These are phyloP conservation scores for Parsonsia alboflavescens DNA, from an alignment of 257 asterid species.

Conservation along the genomic window DNA sequence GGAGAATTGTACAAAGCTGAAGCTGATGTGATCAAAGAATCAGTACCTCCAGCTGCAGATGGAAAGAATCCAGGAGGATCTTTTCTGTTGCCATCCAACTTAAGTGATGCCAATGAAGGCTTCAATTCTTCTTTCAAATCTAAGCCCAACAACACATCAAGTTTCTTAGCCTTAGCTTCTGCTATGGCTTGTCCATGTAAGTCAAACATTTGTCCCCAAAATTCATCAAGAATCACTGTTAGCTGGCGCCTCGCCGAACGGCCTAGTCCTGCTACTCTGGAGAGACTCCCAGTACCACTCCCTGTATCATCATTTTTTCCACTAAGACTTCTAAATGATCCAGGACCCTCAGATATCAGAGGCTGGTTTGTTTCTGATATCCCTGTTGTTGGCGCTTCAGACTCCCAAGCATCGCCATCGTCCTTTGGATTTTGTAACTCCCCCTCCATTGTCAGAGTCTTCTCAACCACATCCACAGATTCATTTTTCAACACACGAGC, in stretches of 20 bases:
- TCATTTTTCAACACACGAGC: conserved; percentile 24
- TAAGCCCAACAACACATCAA: conserved; percentile 62
- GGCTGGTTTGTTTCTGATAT: conserved; percentile 44
- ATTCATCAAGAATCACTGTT: conserved; percentile 62
- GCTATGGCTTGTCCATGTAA: conserved; percentile 62
- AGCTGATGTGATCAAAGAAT: conserved; percentile 31
- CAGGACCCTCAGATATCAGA: conserved; percentile 63
- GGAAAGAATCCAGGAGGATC: conserved; percentile 51
- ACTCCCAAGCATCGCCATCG: conserved; percentile 54
- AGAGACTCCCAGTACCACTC: conserved; percentile 85
- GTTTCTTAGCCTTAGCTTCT: conserved; percentile 71
- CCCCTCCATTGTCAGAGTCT: conserved; percentile 38
- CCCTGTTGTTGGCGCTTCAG: conserved; percentile 50
- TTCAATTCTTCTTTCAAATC: conserved; percentile 46
- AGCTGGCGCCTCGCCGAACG: conserved; percentile 93
- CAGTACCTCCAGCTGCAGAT: conserved; percentile 52
- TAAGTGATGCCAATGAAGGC: conserved; percentile 45
- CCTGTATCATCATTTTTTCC: conserved; percentile 73
- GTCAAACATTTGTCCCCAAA: conserved; percentile 96
- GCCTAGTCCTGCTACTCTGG: conserved; percentile 85
- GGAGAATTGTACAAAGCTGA: conserved; percentile 45
- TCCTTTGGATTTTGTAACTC: conserved; percentile 41
- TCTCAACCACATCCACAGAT: conserved; percentile 40
- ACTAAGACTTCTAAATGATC: conserved; percentile 65
- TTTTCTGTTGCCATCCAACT: conserved; percentile 41